These are phyloP conservation scores for Stylonectria norvegica DNA, from an alignment of 2,329 filamentous ascomycete genomes.

Conservation along the genomic window DNA sequence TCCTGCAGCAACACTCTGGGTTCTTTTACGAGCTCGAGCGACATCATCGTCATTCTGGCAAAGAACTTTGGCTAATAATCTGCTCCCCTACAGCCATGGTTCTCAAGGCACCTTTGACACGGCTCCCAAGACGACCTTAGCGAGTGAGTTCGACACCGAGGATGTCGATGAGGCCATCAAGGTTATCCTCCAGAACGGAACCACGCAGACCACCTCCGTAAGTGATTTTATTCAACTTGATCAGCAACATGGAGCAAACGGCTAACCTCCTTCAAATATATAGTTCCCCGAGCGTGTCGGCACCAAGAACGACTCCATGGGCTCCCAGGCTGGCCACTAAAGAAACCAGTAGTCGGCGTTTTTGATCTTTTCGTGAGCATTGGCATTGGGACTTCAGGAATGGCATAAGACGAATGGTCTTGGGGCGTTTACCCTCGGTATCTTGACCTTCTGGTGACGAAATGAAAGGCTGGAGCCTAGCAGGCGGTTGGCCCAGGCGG, in stretches of 20 bases:
- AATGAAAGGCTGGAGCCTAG: no score
- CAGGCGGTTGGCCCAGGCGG: no score
- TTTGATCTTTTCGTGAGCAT: slow-evolving; percentile 1
- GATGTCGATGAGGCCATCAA: slow-evolving; percentile 77
- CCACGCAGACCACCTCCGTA: slow-evolving; percentile 59
- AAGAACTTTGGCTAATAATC: slow-evolving; percentile 14
- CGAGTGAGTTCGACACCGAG: slow-evolving; percentile 82
- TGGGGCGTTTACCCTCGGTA: neutral
- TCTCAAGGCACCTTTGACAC: slow-evolving; percentile 74
- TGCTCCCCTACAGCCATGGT: slow-evolving; percentile 70
- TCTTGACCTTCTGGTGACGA: neutral
- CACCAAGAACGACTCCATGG: slow-evolving; percentile 51
- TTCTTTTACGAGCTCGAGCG: no score
- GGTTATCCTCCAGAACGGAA: slow-evolving; percentile 75
- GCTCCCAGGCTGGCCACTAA: slow-evolving; percentile 43
- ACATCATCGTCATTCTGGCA: slow-evolving; percentile 1
- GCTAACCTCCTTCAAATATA: slow-evolving; percentile 6
- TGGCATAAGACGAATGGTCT: neutral
- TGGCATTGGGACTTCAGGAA: slow-evolving; percentile 9
- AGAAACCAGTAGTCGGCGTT: slow-evolving; percentile 6
- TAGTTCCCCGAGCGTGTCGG: slow-evolving; percentile 54
- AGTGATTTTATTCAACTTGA: slow-evolving; percentile 19
- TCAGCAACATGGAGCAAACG: neutral
- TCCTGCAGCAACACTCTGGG: no score
- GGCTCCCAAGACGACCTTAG: slow-evolving; percentile 70